Conservation (phyloP, 2,329 filamentous ascomycete species). For the Colletotrichum sp. region DNA sequence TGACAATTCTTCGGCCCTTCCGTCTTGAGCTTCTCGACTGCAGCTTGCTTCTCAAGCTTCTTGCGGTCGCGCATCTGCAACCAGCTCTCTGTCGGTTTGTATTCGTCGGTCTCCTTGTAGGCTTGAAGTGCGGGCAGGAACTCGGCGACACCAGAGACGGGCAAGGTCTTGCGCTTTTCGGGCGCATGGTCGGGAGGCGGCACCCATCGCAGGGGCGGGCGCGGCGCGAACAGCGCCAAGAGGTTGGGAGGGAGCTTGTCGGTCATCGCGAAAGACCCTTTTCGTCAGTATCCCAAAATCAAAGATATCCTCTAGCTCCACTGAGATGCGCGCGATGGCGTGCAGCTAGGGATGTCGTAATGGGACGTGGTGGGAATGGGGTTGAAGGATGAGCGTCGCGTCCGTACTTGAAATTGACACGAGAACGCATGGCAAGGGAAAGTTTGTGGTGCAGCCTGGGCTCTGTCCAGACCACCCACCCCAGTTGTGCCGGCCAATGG, state of each 20-base stretch:
- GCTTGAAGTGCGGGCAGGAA: slow-evolving; percentile 77
- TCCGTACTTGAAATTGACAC: slow-evolving; percentile 10
- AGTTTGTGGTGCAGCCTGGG: slow-evolving; percentile 17
- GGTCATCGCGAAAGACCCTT: slow-evolving; percentile 69
- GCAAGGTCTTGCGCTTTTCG: slow-evolving; percentile 78
- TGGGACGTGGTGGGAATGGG: background rate
- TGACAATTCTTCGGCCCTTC: slow-evolving; percentile 64
- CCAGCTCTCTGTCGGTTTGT: slow-evolving; percentile 89
- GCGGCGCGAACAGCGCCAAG: slow-evolving; percentile 91
- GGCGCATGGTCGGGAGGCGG: slow-evolving; percentile 82
- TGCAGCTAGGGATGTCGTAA: background rate
- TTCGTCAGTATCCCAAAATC: background rate
- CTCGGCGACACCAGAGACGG: slow-evolving; percentile 74
- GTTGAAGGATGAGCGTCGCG: background rate
- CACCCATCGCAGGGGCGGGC: slow-evolving; percentile 89
- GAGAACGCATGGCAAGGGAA: background rate
- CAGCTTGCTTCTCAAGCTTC: slow-evolving; percentile 78
- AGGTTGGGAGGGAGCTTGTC: slow-evolving; percentile 95
- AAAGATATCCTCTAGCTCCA: background rate
- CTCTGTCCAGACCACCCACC: background rate
- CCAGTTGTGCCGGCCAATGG: slow-evolving; percentile 1
- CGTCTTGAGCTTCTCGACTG: slow-evolving; percentile 65
- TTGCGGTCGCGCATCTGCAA: slow-evolving; percentile 84
- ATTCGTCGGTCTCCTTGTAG: slow-evolving; percentile 79
- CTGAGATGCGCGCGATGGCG: background rate